A percentile compares a stretch with the other conserved stretches of the same genome.
These are phyloP conservation scores for Fusarium azukiicola DNA, from an alignment of 2,329 filamentous ascomycete species.

Conservation along the genomic window DNA sequence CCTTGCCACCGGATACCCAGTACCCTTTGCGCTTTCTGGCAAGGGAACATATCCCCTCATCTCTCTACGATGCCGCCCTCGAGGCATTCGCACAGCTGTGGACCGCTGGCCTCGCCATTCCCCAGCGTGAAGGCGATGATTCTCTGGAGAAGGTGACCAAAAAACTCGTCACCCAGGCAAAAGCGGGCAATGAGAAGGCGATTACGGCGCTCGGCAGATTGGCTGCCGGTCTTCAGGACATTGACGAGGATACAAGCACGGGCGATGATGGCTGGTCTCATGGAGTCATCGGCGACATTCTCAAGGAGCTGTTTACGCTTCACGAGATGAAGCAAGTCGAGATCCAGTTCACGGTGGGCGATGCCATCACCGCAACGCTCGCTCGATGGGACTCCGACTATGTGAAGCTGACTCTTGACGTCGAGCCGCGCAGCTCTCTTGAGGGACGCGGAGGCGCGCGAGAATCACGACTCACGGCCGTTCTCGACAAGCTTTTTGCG, in stretches of 20 bases:
- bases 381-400: constrained; percentile 92
- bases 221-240: constrained; percentile 79
- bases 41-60: constrained; percentile 54
- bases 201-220: constrained; percentile 91
- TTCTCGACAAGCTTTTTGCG: constrained; percentile 86
- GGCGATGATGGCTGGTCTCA: constrained; percentile 58
- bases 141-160: constrained; percentile 74
- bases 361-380: constrained; percentile 89
- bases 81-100: constrained; percentile 71
- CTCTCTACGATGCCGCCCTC: constrained; percentile 68
- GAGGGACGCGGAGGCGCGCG: constrained; percentile 64
- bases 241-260: constrained; percentile 37
- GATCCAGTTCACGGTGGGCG: constrained; percentile 94
- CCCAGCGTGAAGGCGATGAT: constrained; percentile 54
- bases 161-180: constrained; percentile 84
- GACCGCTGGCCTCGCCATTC: constrained; percentile 67
- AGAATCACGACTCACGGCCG: constrained; percentile 68
- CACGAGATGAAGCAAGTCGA: constrained; percentile 93
- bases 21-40: constrained; percentile 60
- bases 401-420: constrained; percentile 87
- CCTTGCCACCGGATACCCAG: constrained; percentile 51
- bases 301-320: constrained; percentile 86
- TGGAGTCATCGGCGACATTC: constrained; percentile 73
- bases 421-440: constrained; percentile 74
- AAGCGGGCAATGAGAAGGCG: constrained; percentile 90